These are phyloP conservation scores for Angomonas desouzai DNA, from an alignment of 208 protist species.

Conservation along the genomic window DNA sequence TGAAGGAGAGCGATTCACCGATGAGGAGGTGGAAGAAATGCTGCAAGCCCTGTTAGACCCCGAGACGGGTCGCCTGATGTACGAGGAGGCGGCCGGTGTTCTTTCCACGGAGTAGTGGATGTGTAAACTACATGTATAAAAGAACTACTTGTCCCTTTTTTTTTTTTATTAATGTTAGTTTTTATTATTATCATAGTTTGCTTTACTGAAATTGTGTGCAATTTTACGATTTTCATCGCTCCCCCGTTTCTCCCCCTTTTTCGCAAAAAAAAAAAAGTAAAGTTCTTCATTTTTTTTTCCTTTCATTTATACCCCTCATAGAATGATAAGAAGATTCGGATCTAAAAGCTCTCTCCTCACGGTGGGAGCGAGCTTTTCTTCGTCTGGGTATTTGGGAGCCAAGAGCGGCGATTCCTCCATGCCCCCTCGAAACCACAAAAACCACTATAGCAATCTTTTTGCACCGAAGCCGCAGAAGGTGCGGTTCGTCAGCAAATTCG, in stretches of 20 bases:
- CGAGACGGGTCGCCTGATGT: constrained; percentile 65
- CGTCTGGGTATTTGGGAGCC: background rate
- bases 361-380: background rate
- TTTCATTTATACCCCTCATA: too few species aligned
- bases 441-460: constrained; percentile 45
- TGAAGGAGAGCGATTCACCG: constrained; percentile 56
- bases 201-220: background rate
- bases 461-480: constrained; percentile 43
- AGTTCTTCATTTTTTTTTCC: background rate
- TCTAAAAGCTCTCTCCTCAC: background rate
- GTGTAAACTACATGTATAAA: constrained; percentile 6
- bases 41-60: constrained; percentile 68
- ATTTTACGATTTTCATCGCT: too few species aligned
- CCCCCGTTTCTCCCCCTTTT: constrained; percentile 10
- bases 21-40: constrained; percentile 81
- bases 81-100: constrained; percentile 78
- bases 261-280: constrained; percentile 6
- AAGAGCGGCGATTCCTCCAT: constrained; percentile 16
- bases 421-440: constrained; percentile 50
- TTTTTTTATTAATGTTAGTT: background rate
- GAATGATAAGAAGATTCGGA: constrained; percentile 2
- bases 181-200: constrained; percentile 6
- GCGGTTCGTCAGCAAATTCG: constrained; percentile 60
- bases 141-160: constrained; percentile 3
- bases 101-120: constrained; percentile 56